phyloP scores from a whole-genome alignment of 1,284 basidiomycete genomes.

The Coriolopsis trogii region DNA sequence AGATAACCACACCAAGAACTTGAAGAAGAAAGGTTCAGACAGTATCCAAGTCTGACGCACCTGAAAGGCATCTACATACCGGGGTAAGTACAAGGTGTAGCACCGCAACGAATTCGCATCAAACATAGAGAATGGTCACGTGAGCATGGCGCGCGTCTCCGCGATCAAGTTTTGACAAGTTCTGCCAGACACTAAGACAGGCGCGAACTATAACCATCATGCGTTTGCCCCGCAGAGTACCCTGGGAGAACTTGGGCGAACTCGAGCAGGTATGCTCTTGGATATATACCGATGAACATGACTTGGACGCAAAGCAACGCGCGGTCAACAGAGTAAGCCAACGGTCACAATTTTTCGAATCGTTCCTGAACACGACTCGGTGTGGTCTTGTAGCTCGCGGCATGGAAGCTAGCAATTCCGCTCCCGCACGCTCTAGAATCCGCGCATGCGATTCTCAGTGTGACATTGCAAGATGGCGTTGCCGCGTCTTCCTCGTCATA shows the following conservation, averaged over 20 bases:
- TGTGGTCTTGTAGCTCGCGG: conserved; percentile 62
- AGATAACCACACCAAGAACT: too few species aligned
- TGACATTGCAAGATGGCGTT: conserved; percentile 53
- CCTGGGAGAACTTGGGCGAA: conserved; percentile 78
- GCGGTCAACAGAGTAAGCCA: conserved; percentile 76
- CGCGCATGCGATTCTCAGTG: conserved; percentile 68
- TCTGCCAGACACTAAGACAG: too few species aligned
- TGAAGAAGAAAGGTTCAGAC: too few species aligned
- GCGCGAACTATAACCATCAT: too few species aligned
- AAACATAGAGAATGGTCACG: too few species aligned
- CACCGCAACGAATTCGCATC: too few species aligned
- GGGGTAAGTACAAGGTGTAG: too few species aligned
- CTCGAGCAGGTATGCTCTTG: conserved; percentile 82
- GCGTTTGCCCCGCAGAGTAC: conserved; percentile 81
- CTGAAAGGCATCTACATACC: too few species aligned
- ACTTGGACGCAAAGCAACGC: conserved; percentile 54
- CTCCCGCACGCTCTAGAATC: conserved; percentile 78
- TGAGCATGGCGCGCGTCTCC: too few species aligned
- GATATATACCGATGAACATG: conserved; percentile 75
- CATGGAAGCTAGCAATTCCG: conserved; percentile 72
- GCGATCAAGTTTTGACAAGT: too few species aligned
- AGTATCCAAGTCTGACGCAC: too few species aligned
- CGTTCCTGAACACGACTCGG: background rate
- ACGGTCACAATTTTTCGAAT: conserved; percentile 11
- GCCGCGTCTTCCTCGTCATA: conserved; percentile 36